Evolutionary conservation across 1,139 yeast species (phyloP), one percentile per base, ranked within the genome.

Genomic region (Candida tetrigidarum): DNA sequence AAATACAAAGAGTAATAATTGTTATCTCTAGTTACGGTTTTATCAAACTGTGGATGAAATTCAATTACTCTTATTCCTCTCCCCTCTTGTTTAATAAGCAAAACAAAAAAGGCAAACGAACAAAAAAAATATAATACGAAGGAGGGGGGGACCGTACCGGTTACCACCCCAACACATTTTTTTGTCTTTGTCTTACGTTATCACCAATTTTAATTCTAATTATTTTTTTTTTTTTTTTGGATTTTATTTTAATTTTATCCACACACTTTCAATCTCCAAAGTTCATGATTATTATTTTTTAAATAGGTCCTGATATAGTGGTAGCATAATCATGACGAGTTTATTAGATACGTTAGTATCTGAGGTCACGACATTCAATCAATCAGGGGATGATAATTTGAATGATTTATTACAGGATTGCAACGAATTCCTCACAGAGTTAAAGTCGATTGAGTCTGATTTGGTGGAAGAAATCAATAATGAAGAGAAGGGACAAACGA

Each of bases 341-440:
- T 59, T 71, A 39, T 60, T 73, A 39, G 63, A 60, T 22, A 55
- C 59, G 2, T 60, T 74, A 27, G 48, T 61, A 2, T 38, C 50
- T 1, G 79, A 73, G 48, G 53, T 71, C 12, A 51, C 49, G 8
- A 42, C 50, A 5, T 57, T 69, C 38, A 49, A 56, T 5, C 48
- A 46, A 8, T 49, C 66, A 0, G 77, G 77, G 1, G 48, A 52
- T 1, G 35, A 50, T 7, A 55, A 53, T 22, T 51, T 71, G 14
- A 37, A 45, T 3, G 48, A 45, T 2, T 53, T 73, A 7, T 42
- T 61, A 4, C 46, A 55, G 1, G 66, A 61, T 23, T 61, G 75
- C 2, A 57, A 61, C 22, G 50, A 41, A 8, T 56, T 70, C 18
- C 47, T 72, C 11, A 47, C 42, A 4, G 66, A 61, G 10, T 58